phyloP scores from a whole-genome alignment of 495 filamentous ascomycete species.

The Penicillium soppii region DNA sequence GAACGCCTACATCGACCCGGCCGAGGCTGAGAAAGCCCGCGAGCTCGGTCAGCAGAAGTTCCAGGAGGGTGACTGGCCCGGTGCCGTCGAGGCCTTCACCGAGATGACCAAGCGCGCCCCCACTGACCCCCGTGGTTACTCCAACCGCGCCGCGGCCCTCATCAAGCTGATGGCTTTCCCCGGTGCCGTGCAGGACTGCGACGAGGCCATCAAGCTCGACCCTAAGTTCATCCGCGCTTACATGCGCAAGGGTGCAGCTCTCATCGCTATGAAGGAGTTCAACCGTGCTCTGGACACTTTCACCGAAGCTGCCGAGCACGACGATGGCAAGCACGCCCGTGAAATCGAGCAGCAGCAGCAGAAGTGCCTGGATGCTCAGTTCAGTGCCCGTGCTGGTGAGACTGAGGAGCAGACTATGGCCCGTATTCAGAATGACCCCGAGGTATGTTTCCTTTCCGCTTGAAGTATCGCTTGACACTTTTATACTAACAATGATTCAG shows the following conservation, averaged over 20 bases:
- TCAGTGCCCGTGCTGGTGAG: slow-evolving; percentile 84
- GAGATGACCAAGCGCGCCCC: slow-evolving; percentile 98
- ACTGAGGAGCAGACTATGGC: slow-evolving; percentile 95
- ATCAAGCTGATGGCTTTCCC: slow-evolving; percentile 97
- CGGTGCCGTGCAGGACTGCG: slow-evolving; percentile 87
- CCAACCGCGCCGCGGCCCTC: slow-evolving; percentile 94
- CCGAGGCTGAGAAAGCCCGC: slow-evolving; percentile 91
- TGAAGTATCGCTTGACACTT: no score
- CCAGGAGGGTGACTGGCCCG: slow-evolving; percentile 96
- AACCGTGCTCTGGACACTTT: slow-evolving; percentile 89
- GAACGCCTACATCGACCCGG: slow-evolving; percentile 82
- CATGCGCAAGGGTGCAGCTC: slow-evolving; percentile 89
- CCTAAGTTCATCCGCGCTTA: slow-evolving; percentile 93
- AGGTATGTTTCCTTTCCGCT: slow-evolving; percentile 71
- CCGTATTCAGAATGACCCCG: slow-evolving; percentile 86
- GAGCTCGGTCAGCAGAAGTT: slow-evolving; percentile 94
- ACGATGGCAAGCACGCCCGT: slow-evolving; percentile 73
- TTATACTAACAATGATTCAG: slow-evolving; percentile 48
- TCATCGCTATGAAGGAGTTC: slow-evolving; percentile 96
- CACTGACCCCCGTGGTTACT: slow-evolving; percentile 90
- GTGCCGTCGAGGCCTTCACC: slow-evolving; percentile 87
- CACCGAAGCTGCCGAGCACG: slow-evolving; percentile 73
- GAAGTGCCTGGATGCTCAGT: slow-evolving; percentile 92
- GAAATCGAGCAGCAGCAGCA: slow-evolving; percentile 95
- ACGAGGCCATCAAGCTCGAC: slow-evolving; percentile 86